A percentile compares a stretch with the other conserved stretches of the same genome.
phyloP scores from a whole-genome alignment of 805 yeast species.

The Pichia nakasei region DNA sequence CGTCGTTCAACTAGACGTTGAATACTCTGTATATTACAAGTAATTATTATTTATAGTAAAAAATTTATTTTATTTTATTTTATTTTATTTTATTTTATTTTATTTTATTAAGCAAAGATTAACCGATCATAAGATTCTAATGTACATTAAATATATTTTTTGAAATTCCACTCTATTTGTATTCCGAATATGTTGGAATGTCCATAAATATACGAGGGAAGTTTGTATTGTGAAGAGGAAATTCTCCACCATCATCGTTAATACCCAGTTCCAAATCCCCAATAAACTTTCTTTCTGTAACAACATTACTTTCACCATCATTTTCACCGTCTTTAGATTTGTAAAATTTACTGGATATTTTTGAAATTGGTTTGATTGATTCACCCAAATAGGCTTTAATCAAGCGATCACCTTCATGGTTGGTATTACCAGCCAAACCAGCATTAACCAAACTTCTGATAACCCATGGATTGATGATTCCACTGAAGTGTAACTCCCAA shows the following conservation, averaged over 20 bases:
- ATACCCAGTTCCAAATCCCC: conserved; percentile 19
- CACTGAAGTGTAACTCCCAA: conserved; percentile 85
- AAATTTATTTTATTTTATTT: too few species aligned
- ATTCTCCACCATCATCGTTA: conserved; percentile 11
- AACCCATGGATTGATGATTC: conserved; percentile 81
- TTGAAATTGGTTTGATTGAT: neutral
- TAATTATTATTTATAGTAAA: too few species aligned
- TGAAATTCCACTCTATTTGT: neutral
- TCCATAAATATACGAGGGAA: conserved; percentile 76
- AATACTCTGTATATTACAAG: neutral
- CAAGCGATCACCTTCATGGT: conserved; percentile 3
- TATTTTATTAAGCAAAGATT: too few species aligned
- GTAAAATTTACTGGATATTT: neutral
- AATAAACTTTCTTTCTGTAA: neutral
- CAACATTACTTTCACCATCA: conserved; percentile 1
- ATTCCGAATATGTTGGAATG: conserved; percentile 43
- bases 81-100: too few species aligned
- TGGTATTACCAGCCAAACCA: conserved; percentile 52
- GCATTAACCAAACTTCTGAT: conserved; percentile 64
- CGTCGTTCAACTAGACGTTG: neutral
- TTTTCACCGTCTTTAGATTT: neutral
- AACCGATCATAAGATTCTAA: too few species aligned
- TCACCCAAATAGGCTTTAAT: neutral
- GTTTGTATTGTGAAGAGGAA: conserved; percentile 51
- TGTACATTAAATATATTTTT: neutral